Evolutionary conservation across 108 stramenopile species (phyloP).

Genomic region (Nitzschia putrida): DNA sequence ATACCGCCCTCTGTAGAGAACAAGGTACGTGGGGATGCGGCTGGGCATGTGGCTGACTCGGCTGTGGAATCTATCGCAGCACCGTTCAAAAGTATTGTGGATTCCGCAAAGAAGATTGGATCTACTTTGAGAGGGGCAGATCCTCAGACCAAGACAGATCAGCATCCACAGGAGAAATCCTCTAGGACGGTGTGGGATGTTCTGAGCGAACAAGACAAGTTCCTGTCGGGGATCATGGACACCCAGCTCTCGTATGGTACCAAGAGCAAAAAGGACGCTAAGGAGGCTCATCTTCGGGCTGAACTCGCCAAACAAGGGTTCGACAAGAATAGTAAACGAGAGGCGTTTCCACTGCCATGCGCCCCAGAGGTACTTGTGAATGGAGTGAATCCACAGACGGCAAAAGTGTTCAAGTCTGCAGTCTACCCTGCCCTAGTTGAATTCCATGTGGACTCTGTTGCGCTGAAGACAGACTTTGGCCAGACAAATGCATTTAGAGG

Average conservation of each 20-base stretch:
- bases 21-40: background rate
- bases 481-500: background rate
- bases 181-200: constrained; percentile 68
- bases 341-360: constrained; percentile 89
- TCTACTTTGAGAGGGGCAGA: constrained; percentile 34
- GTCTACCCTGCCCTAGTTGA: constrained; percentile 94
- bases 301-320: constrained; percentile 67
- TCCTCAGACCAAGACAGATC: constrained; percentile 3
- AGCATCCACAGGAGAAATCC: constrained; percentile 3
- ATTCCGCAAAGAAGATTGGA: constrained; percentile 47
- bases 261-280: constrained; percentile 86
- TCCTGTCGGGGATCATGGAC: constrained; percentile 84
- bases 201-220: constrained; percentile 75
- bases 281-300: constrained; percentile 79
- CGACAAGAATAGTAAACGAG: constrained; percentile 44
- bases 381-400: constrained; percentile 61
- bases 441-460: constrained; percentile 69
- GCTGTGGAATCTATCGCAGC: constrained; percentile 18
- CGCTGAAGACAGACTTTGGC: constrained; percentile 30
- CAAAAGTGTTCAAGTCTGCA: constrained; percentile 92
- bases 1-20: constrained; percentile 8
- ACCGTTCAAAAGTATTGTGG: constrained; percentile 45
- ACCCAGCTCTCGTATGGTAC: constrained; percentile 59
- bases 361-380: constrained; percentile 84
- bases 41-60: background rate